Percentiles rank a stretch among this genome's conserved stretches.
Evolutionary conservation across 1,139 yeast genomes (phyloP).

Genomic region (Arxiozyma bovina): DNA sequence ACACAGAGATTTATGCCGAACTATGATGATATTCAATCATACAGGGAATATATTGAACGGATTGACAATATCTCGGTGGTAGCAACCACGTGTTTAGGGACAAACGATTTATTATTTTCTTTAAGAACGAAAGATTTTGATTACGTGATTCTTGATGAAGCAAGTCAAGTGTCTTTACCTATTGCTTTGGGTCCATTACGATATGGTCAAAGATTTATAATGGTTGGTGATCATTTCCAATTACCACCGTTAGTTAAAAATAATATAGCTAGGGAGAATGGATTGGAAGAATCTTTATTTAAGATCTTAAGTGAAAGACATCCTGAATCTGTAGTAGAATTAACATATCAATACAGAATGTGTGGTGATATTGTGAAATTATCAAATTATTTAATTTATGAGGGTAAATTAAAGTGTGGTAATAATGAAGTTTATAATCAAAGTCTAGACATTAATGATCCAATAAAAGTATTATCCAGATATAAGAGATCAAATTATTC

Average conservation of each 20-base stretch:
- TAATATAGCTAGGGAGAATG: conserved; percentile 46
- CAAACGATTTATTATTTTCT: conserved; percentile 49
- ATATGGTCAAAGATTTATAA: conserved; percentile 64
- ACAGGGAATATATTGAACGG: conserved; percentile 38
- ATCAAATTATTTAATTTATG: conserved; percentile 71
- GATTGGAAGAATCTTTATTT: conserved; percentile 73
- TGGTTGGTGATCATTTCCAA: conserved; percentile 94
- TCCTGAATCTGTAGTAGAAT: conserved; percentile 63
- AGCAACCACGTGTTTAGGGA: conserved; percentile 82
- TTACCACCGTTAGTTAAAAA: conserved; percentile 75
- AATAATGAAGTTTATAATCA: conserved; percentile 52
- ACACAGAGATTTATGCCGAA: conserved; percentile 48
- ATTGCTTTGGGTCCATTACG: conserved; percentile 81
- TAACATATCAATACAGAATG: conserved; percentile 88
- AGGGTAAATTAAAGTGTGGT: conserved; percentile 72
- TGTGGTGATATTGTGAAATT: conserved; percentile 78
- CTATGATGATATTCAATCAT: conserved; percentile 35
- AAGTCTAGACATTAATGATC: conserved; percentile 34
- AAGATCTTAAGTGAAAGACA: conserved; percentile 58
- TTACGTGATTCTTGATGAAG: conserved; percentile 92
- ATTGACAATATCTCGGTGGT: conserved; percentile 62
- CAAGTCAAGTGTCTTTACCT: conserved; percentile 91
- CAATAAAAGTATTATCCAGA: conserved; percentile 10
- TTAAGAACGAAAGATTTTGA: conserved; percentile 54
- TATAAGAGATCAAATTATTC: conserved; percentile 8